These are phyloP conservation scores for Syzygium jambos DNA, from an alignment of 345 rosid species.

Conservation along the genomic window DNA sequence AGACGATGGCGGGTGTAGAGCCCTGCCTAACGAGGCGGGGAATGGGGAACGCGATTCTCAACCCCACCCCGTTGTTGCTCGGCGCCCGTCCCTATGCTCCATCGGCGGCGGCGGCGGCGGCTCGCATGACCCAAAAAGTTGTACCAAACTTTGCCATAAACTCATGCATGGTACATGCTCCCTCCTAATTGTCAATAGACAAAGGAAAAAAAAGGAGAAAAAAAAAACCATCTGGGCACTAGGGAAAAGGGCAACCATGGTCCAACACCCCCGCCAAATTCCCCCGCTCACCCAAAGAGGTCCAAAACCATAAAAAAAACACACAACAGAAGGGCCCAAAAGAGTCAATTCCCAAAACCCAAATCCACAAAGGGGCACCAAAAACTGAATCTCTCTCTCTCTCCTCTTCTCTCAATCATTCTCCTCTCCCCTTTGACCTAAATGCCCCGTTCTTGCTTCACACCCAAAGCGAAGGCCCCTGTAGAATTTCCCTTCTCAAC, in stretches of 20 bases:
- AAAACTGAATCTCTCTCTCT: not conserved
- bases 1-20: no score
- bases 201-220: not conserved
- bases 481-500: constrained; percentile 6
- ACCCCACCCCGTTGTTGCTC: not conserved
- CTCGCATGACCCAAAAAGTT: not conserved
- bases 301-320: not conserved
- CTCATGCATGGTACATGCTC: not conserved
- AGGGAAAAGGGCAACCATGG: not conserved
- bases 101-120: not conserved
- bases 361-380: not conserved
- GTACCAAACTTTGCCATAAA: not conserved
- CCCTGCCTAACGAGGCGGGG: not conserved
- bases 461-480: not conserved
- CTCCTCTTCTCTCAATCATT: not conserved
- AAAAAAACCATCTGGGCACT: not conserved
- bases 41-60: not conserved
- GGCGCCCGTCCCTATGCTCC: not conserved
- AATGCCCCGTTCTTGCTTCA: constrained; percentile 11
- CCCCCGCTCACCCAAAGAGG: not conserved
- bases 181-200: not conserved
- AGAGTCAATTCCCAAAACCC: constrained; percentile 12
- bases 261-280: not conserved
- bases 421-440: constrained; percentile 21
- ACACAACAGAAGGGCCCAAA: constrained; percentile 8